Base-by-base conservation (phyloP, 2,329 filamentous ascomycete species). In the Pyrenophora graminea region DNA sequence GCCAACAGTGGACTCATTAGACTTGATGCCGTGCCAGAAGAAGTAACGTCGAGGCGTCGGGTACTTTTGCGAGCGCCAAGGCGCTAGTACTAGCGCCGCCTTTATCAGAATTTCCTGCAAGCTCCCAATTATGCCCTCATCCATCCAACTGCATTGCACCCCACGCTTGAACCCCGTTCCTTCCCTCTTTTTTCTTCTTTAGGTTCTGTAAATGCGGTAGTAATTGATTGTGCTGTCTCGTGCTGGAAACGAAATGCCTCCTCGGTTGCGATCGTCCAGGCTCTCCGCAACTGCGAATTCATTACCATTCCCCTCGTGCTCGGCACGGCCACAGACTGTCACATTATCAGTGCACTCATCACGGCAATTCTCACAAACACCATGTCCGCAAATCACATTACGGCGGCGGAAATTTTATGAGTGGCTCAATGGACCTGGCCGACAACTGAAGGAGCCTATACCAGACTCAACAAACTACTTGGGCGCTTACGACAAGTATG, bases 391-490 rank as follows among this genome's bases (percentile, higher is more conserved):
- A 43, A 59, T 76, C 49, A 85, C 82, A 37, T 75, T 75, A 58
- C 76, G 81, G 36, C 80, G 83, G 53, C 74, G 76, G 51, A 72
- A 79, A 42, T 85, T 86, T 77, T 84, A 80, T 61, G 71, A 74
- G 55, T 87, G 84, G 84, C 75, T 87, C 32, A 79, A 81, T 53
- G 80, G 80, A 1, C 79, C 80, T 23, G 82, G 82, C 8, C 69
- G 68, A 57, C 70, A 67, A 18, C 79, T 84, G 59, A 75, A 74
- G 46, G 63, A 79, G 10, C 80, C 79, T 36, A 61, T 81, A 2
- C 74, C 76, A 0, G 72, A 73, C 31, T 79, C 78, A 21, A 83
- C 81, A 23, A 84, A 83, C 55, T 84, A 84, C 61, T 71, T 84
- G 15, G 76, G 74, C 48, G 81, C 79, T 36, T 83, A 83, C 64